Evolutionary conservation across 768 basidiomycete genomes (phyloP).

Genomic region (Tricholoma sp.): DNA sequence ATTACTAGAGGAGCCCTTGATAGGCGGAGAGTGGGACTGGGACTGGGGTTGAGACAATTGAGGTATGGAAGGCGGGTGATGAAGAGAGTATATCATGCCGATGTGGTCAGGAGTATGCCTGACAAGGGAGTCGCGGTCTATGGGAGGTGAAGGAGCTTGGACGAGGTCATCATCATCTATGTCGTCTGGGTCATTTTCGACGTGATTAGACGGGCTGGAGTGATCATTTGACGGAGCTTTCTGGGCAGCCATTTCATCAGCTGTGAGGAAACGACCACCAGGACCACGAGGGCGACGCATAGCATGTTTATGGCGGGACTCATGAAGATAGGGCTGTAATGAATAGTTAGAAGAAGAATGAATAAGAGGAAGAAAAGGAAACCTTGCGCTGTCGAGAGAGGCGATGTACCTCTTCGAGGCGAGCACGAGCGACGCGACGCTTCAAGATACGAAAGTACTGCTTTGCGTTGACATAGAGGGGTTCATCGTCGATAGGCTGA

Average conservation of each 20-base stretch:
- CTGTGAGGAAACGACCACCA: slow-evolving; percentile 95
- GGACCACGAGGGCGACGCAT: slow-evolving; percentile 96
- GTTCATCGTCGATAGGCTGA: slow-evolving; percentile 80
- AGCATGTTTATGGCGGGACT: slow-evolving; percentile 96
- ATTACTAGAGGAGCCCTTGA: slow-evolving; percentile 15
- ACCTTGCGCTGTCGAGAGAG: slow-evolving; percentile 94
- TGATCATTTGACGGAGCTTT: slow-evolving; percentile 39
- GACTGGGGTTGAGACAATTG: slow-evolving; percentile 4
- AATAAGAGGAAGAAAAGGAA: slow-evolving; percentile 7
- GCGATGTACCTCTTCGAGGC: slow-evolving; percentile 91
- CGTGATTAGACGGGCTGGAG: slow-evolving; percentile 25
- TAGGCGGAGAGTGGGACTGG: slow-evolving; percentile 8
- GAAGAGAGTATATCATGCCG: slow-evolving; percentile 21
- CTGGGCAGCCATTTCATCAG: slow-evolving; percentile 89
- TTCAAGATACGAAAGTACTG: slow-evolving; percentile 99
- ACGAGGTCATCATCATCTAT: slow-evolving; percentile 38
- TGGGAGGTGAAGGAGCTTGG: slow-evolving; percentile 15
- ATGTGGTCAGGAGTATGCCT: slow-evolving; percentile 18
- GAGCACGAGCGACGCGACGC: slow-evolving; percentile 82
- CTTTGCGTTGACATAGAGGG: slow-evolving; percentile 98
- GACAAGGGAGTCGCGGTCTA: slow-evolving; percentile 21
- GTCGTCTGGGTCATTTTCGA: slow-evolving; percentile 20
- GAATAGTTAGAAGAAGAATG: slow-evolving; percentile 4
- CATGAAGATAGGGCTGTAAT: slow-evolving; percentile 90
- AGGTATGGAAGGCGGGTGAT: slow-evolving; percentile 8